Conservation (phyloP, 2,329 filamentous ascomycete genomes). For the Paracorniculantispora psalliotae region DNA sequence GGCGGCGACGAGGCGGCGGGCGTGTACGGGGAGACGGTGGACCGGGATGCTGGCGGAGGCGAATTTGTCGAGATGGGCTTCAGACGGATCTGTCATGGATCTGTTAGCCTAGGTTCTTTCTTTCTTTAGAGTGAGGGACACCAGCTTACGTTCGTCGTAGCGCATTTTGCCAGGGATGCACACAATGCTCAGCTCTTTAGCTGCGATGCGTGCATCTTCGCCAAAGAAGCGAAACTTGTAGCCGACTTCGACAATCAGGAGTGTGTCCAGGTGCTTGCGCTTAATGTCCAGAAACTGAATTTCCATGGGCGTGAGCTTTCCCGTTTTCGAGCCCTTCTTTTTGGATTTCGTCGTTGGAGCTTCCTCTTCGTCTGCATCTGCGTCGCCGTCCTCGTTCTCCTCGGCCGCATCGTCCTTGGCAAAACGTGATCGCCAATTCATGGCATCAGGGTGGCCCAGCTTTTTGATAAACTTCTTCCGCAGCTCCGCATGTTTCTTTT, state of each 20-base stretch:
- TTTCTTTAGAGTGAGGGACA: neutral
- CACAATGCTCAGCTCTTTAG: conserved; percentile 87
- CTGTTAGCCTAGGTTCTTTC: conserved; percentile 4
- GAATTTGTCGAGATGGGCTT: conserved; percentile 87
- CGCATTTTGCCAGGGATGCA: conserved; percentile 94
- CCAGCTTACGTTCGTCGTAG: conserved; percentile 74
- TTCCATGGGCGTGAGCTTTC: conserved; percentile 91
- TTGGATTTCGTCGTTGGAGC: conserved; percentile 40
- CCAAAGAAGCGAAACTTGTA: conserved; percentile 99
- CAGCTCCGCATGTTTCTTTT: conserved; percentile 61
- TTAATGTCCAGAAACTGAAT: conserved; percentile 93
- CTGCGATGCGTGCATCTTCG: conserved; percentile 83
- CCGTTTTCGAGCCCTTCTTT: conserved; percentile 66
- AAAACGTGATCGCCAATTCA: conserved; percentile 59
- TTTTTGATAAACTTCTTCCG: conserved; percentile 87
- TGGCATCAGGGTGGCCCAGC: conserved; percentile 78
- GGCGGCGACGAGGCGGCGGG: conserved; percentile 84
- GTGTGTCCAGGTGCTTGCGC: conserved; percentile 78
- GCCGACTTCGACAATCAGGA: conserved; percentile 90
- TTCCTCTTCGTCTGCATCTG: conserved; percentile 50
- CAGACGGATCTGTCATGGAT: conserved; percentile 61
- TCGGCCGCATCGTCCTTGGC: conserved; percentile 51
- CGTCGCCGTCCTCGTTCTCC: conserved; percentile 52
- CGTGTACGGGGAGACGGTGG: conserved; percentile 85
- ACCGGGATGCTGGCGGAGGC: conserved; percentile 95